A percentile compares a stretch with the other conserved stretches of the same genome.
Evolutionary conservation across 169 alveolate species (phyloP).

Genomic region (Cyclospora cayetanensis): DNA sequence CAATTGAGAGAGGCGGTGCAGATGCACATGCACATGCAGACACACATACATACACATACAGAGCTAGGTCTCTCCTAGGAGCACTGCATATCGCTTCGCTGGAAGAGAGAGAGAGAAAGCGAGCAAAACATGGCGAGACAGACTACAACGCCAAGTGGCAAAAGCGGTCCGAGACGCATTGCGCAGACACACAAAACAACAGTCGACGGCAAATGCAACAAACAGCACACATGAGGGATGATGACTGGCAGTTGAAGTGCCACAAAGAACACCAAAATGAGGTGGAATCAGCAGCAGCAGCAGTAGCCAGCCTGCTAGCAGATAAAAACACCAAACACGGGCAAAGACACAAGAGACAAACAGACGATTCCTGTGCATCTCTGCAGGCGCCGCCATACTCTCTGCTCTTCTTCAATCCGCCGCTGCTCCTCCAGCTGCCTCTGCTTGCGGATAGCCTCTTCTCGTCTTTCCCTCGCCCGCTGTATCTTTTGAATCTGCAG

Average conservation of each 20-base stretch:
- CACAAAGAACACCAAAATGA: no score
- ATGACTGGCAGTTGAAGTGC: no score
- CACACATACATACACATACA: no score
- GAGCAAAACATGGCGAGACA: no score
- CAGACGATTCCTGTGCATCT: not conserved
- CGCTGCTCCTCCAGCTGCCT: not conserved
- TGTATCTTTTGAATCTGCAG: slow-evolving; percentile 24
- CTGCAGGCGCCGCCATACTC: not conserved
- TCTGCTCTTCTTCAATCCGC: slow-evolving; percentile 40
- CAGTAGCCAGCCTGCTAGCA: not conserved
- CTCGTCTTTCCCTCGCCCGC: slow-evolving; percentile 39
- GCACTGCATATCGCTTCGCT: no score
- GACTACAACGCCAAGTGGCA: no score
- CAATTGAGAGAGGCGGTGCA: not conserved
- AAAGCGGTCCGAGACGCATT: no score
- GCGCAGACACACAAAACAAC: no score
- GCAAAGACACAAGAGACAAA: not conserved
- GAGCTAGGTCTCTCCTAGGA: no score
- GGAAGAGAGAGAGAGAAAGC: no score
- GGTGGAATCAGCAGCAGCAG: not conserved
- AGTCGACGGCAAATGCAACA: no score
- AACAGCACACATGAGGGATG: no score
- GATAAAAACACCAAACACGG: not conserved
- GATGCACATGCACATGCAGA: not conserved
- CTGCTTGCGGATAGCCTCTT: not conserved